Percentiles rank a stretch among this genome's conserved stretches.
phyloP scores from a whole-genome alignment of 164 flowering plant genomes.

The Chimonanthus salicifolius region DNA sequence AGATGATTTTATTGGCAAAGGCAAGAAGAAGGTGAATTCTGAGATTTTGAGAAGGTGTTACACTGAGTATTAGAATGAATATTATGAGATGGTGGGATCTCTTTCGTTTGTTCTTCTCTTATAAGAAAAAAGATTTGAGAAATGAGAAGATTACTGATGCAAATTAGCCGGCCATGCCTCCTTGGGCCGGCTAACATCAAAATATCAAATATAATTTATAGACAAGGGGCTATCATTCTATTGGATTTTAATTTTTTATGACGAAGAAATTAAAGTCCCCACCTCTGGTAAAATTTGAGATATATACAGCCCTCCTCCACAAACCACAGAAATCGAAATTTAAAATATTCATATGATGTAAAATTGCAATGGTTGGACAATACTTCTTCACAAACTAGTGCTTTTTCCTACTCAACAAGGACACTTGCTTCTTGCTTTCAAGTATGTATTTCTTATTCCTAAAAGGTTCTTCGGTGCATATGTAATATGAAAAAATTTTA shows the following conservation, averaged over 20 bases:
- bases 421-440: too few species aligned
- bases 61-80: neutral
- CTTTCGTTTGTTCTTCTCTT: neutral
- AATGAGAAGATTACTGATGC: neutral
- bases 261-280: neutral
- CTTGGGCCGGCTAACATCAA: constrained; percentile 21
- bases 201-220: constrained; percentile 2
- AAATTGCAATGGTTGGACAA: too few species aligned
- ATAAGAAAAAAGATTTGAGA: neutral
- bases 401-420: too few species aligned
- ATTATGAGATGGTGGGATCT: neutral
- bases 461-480: too few species aligned
- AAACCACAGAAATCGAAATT: too few species aligned
- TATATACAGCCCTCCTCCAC: too few species aligned
- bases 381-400: too few species aligned
- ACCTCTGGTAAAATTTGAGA: too few species aligned
- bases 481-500: too few species aligned
- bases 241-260: neutral
- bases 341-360: neutral
- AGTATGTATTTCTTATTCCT: too few species aligned
- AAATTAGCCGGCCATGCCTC: constrained; percentile 25
- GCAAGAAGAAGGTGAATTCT: neutral
- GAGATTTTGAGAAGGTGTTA: neutral
- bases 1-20: neutral
- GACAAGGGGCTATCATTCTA: neutral